Evolutionary conservation across 441 rosid species (phyloP).

Genomic region (Pelargonium myrrhifolium): DNA sequence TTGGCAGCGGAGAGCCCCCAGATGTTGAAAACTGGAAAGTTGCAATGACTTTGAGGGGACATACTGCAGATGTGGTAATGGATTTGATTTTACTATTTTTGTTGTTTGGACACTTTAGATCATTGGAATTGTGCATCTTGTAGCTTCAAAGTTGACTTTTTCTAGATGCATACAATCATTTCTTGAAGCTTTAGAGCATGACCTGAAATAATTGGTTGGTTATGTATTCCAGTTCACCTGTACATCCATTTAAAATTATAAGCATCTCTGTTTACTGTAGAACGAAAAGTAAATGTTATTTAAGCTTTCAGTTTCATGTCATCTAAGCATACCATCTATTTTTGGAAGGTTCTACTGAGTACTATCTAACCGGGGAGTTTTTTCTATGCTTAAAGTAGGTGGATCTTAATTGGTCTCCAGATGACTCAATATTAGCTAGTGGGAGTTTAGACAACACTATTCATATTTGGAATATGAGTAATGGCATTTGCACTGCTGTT

Average conservation of each 20-base stretch:
- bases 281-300: not conserved
- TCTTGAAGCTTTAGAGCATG: too few relatives aligned
- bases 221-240: not conserved
- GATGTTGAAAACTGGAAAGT: slow-evolving; percentile 99
- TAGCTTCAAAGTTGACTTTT: not conserved
- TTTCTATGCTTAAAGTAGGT: slow-evolving; percentile 82
- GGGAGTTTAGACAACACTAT: slow-evolving; percentile 95
- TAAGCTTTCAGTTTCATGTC: not conserved
- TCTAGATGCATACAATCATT: not conserved
- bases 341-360: slow-evolving; percentile 14
- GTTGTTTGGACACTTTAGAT: slow-evolving; percentile 2
- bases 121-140: not conserved
- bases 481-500: slow-evolving; percentile 88
- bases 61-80: slow-evolving; percentile 98
- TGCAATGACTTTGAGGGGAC: slow-evolving; percentile 90
- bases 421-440: slow-evolving; percentile 86
- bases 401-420: slow-evolving; percentile 99
- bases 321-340: not conserved
- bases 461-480: slow-evolving; percentile 91
- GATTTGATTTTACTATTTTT: slow-evolving; percentile 17
- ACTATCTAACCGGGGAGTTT: slow-evolving; percentile 37
- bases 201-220: too few relatives aligned
- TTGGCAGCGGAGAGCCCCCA: slow-evolving; percentile 96
- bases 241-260: not conserved
- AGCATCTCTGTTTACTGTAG: not conserved